Conservation (phyloP, 2,329 filamentous ascomycete genomes). For the Phyllosticta citribraziliensis region DNA sequence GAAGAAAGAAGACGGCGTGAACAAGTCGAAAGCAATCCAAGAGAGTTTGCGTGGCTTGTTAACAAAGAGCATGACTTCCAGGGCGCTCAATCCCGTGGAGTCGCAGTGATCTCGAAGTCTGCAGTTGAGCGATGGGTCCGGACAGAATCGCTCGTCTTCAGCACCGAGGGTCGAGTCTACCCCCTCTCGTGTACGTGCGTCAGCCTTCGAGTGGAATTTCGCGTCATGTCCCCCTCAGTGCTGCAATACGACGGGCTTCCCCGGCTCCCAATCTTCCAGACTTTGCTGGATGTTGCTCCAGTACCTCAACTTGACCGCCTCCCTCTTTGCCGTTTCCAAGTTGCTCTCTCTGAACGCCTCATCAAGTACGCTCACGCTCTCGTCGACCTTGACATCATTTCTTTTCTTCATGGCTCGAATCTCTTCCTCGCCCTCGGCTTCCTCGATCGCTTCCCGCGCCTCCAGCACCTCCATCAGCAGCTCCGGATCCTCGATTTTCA, state of each 20-base stretch:
- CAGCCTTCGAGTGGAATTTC: background rate
- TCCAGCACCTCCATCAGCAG: slow-evolving; percentile 75
- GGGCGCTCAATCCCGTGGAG: too few species aligned
- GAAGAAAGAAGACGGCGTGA: too few species aligned
- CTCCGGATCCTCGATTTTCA: slow-evolving; percentile 58
- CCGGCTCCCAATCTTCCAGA: slow-evolving; percentile 74
- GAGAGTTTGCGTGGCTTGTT: too few species aligned
- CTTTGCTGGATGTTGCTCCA: slow-evolving; percentile 83
- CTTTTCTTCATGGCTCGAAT: slow-evolving; percentile 48
- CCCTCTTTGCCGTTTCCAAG: slow-evolving; percentile 54
- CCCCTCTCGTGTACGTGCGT: background rate
- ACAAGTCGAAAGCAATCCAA: too few species aligned
- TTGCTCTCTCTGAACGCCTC: slow-evolving; percentile 57
- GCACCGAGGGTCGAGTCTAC: too few species aligned
- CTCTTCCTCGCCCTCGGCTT: slow-evolving; percentile 50
- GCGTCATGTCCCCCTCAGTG: slow-evolving; percentile 33
- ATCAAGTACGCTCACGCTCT: slow-evolving; percentile 54
- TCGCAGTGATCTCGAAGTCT: too few species aligned
- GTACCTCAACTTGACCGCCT: slow-evolving; percentile 73
- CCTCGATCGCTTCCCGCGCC: slow-evolving; percentile 52
- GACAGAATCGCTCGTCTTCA: too few species aligned
- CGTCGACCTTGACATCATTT: slow-evolving; percentile 59
- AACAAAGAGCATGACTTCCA: too few species aligned
- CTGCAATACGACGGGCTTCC: slow-evolving; percentile 49
- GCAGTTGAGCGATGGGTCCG: too few species aligned